Evolutionary conservation across 139 green algal genomes (phyloP).

Genomic region (Chlorella sp.): DNA sequence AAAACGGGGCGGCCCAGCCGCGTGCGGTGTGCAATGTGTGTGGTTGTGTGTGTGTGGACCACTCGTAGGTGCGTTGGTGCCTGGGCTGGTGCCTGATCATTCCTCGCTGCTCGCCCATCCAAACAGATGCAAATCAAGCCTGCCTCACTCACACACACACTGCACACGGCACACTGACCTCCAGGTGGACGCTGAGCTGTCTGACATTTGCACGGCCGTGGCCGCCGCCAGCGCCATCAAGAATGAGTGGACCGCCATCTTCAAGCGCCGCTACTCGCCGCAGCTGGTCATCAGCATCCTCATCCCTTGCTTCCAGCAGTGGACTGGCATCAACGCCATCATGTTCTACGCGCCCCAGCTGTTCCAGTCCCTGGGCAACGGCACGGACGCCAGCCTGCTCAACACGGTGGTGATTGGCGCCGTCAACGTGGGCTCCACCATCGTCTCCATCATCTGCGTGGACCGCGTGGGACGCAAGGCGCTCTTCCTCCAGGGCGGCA

Average conservation of each 20-base stretch:
- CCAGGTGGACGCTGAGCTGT: slow-evolving; percentile 35
- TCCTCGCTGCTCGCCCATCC: too few relatives aligned
- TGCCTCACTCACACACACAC: too few relatives aligned
- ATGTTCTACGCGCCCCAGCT: slow-evolving; percentile 32
- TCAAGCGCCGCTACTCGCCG: slow-evolving; percentile 34
- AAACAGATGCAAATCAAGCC: too few relatives aligned
- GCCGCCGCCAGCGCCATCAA: slow-evolving; percentile 6
- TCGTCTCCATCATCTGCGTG: slow-evolving; percentile 18
- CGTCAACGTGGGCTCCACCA: slow-evolving; percentile 27
- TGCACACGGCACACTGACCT: too few relatives aligned
- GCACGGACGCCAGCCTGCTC: slow-evolving; percentile 5
- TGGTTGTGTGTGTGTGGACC: too few relatives aligned
- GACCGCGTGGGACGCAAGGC: not conserved
- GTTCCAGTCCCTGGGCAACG: slow-evolving; percentile 16
- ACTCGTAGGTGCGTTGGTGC: too few relatives aligned
- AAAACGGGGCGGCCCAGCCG: too few relatives aligned
- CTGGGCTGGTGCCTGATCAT: too few relatives aligned
- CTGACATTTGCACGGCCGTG: slow-evolving; percentile 39
- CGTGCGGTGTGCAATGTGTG: too few relatives aligned
- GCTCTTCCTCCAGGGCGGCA: slow-evolving; percentile 55
- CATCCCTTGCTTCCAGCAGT: slow-evolving; percentile 58
- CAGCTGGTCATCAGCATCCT: slow-evolving; percentile 43
- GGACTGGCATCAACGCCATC: slow-evolving; percentile 46
- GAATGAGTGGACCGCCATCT: slow-evolving; percentile 29
- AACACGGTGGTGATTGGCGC: slow-evolving; percentile 25